Base-by-base conservation (phyloP, 768 basidiomycete species). In the Tulasnella sp. region DNA sequence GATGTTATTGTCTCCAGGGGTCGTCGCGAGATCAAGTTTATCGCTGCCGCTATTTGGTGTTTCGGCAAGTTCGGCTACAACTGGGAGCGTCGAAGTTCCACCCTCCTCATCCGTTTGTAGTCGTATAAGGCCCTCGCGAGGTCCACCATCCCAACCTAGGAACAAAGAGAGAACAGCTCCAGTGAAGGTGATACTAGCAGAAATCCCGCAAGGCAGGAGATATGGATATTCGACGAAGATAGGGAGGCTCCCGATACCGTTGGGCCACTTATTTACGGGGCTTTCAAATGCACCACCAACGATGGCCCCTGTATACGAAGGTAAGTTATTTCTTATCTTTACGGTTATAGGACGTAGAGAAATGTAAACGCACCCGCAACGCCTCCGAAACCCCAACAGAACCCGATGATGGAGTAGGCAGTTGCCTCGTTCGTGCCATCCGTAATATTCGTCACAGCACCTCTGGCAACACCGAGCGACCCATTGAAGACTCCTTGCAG, bases 341-440 rank as follows among this genome's bases (percentile, higher is more conserved):
- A n/a, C n/a, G n/a, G n/a, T n/a, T n/a, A n/a, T n/a, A n/a, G n/a
- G n/a, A n/a, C n/a, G n/a, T n/a, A 32, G 51, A 27, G 29, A 5
- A 45, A 23, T 3, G 8, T 43, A 38, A 4, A 19, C 61, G 8
- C 49, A 62, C 61, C 62, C 9, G 45, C 80, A 11, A 93, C 89
- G 79, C 94, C 96, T 62, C 95, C 96, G 64, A 98, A 80, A 62
- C 93, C 94, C 96, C 95, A 96, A 65, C 85, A 89, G 70, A 95
- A 96, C 82, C 93, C 94, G 48, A 97, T 75, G 59, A 94, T 88
- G 48, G 93, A 90, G 70, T 97, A 98, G 23, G 95, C 96, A 65
- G 91, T 79, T 23, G 88, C 88, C 71, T 97, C 94, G 71, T 99
- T 99, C 52, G 84, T 86, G 27, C 83, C 74, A 70, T 98, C 94